These are phyloP conservation scores for Xylaria sp. DNA, from an alignment of 2,329 filamentous ascomycete genomes.

Conservation along the genomic window DNA sequence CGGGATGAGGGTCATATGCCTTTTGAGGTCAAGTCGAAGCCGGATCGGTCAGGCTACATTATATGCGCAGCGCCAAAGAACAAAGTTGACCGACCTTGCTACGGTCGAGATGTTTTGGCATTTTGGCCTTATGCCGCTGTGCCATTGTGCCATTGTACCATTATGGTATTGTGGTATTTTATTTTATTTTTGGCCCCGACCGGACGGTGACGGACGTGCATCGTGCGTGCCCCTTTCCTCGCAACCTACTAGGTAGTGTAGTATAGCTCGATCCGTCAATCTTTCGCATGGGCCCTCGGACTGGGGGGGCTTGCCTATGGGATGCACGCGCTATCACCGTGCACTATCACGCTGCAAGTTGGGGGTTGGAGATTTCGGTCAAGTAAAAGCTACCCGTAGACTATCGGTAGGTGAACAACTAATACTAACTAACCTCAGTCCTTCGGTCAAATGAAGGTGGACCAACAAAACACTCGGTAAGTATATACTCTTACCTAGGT, in stretches of 20 bases:
- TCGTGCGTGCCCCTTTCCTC: conserved; percentile 37
- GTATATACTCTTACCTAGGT: too few species aligned
- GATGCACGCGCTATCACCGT: conserved; percentile 26
- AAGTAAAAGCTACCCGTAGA: conserved; percentile 2
- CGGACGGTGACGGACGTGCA: conserved; percentile 29
- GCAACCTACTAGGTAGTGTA: not conserved
- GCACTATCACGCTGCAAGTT: conserved; percentile 23
- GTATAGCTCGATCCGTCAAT: conserved; percentile 21
- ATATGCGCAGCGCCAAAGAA: not conserved
- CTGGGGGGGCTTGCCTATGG: conserved; percentile 28
- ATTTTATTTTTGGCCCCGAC: conserved; percentile 20
- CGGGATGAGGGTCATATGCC: conserved; percentile 15
- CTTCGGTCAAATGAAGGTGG: not conserved
- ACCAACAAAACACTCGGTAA: too few species aligned
- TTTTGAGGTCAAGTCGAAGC: conserved; percentile 13
- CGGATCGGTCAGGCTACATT: conserved; percentile 21
- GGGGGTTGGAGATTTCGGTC: conserved; percentile 27
- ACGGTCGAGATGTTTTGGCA: conserved; percentile 20
- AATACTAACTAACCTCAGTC: not conserved
- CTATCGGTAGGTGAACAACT: not conserved
- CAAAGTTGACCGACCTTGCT: conserved; percentile 10
- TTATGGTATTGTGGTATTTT: not conserved
- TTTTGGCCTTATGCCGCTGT: not conserved
- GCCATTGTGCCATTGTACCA: not conserved
- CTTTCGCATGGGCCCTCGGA: conserved; percentile 34